Conservation (phyloP, 768 basidiomycete species). For the Mycena indigotica region DNA sequence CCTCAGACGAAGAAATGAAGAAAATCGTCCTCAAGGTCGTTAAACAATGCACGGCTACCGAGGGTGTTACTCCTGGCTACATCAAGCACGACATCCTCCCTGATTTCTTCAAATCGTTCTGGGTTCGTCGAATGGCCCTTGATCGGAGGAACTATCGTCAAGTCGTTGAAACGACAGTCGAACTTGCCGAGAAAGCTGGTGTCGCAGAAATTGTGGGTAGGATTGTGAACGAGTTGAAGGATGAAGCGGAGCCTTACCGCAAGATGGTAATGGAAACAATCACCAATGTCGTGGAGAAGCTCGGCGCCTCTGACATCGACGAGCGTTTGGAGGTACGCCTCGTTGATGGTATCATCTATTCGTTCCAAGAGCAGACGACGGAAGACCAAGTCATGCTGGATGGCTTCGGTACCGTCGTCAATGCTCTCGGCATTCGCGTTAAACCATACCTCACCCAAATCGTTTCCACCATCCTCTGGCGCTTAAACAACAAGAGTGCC, state of each 20-base stretch:
- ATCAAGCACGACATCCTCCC: constrained; percentile 98
- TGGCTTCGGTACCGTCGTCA: constrained; percentile 96
- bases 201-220: constrained; percentile 94
- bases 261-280: constrained; percentile 99
- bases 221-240: constrained; percentile 88
- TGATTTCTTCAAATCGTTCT: constrained; percentile 99
- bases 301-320: constrained; percentile 97
- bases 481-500: constrained; percentile 98
- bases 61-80: constrained; percentile 94
- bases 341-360: constrained; percentile 98
- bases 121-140: constrained; percentile 97
- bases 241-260: constrained; percentile 86
- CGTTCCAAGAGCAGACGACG: constrained; percentile 99
- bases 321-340: constrained; percentile 92
- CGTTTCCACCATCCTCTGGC: constrained; percentile 98
- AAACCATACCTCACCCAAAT: constrained; percentile 99
- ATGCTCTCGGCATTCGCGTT: constrained; percentile 93
- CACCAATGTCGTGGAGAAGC: constrained; percentile 89
- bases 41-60: constrained; percentile 97
- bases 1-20: constrained; percentile 99
- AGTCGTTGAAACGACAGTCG: constrained; percentile 98
- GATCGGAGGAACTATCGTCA: constrained; percentile 95
- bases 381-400: constrained; percentile 99
- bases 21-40: constrained; percentile 99
- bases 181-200: constrained; percentile 95